These are phyloP conservation scores for Linum usitatissimum DNA, from an alignment of 345 rosid genomes.

Conservation along the genomic window DNA sequence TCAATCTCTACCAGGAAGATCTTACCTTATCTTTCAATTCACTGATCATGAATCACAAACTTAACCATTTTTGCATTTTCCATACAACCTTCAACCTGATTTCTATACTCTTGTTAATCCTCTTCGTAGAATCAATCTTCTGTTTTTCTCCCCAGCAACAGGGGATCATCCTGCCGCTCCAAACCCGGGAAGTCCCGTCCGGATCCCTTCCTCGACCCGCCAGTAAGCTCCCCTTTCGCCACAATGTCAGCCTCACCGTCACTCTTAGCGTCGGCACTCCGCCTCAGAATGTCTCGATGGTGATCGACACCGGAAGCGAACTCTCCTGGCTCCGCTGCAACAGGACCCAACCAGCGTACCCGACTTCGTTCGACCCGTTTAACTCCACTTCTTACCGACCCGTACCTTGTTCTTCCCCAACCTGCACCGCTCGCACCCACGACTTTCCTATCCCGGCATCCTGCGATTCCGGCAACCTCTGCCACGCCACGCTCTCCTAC, in stretches of 20 bases:
- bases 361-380: conserved; percentile 30
- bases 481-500: conserved; percentile 47
- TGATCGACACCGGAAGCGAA: conserved; percentile 71
- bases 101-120: conserved; percentile 8
- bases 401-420: conserved; percentile 33
- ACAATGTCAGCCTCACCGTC: conserved; percentile 48
- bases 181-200: conserved; percentile 33
- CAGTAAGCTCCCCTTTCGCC: conserved; percentile 35
- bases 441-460: conserved; percentile 37
- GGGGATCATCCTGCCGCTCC: conserved; percentile 47
- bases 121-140: background rate
- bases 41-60: background rate
- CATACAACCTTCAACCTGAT: background rate
- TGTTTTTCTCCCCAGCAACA: conserved; percentile 16
- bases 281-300: conserved; percentile 52
- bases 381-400: conserved; percentile 37
- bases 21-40: conserved; percentile 2
- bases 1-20: background rate
- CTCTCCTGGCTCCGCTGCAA: conserved; percentile 65
- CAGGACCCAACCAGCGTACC: conserved; percentile 15
- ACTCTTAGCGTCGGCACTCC: conserved; percentile 60
- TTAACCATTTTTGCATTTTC: conserved; percentile 5
- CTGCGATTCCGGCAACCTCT: conserved; percentile 35
- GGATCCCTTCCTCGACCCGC: conserved; percentile 32
- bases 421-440: conserved; percentile 41